Percentiles rank a stretch among this genome's conserved stretches.
Evolutionary conservation across 2,329 filamentous ascomycete species (phyloP).

Genomic region (Phaeomoniella chlamydospora): DNA sequence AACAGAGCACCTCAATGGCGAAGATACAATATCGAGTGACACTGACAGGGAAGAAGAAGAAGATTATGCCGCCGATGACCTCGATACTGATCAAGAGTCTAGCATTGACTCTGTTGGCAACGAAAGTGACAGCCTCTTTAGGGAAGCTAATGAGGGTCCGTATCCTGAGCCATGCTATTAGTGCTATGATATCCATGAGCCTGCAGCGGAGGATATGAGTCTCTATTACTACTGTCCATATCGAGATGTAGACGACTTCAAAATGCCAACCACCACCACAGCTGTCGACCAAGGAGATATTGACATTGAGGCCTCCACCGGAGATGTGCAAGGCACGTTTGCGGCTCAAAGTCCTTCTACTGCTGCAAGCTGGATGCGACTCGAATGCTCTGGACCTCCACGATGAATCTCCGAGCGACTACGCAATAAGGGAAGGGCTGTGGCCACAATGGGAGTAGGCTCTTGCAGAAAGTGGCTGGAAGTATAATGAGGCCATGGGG

Average conservation of each 20-base stretch:
- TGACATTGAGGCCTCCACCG: neutral
- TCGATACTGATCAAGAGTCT: neutral
- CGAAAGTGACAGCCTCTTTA: neutral
- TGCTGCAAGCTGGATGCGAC: conserved; percentile 3
- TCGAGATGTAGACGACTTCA: neutral
- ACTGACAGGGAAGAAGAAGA: neutral
- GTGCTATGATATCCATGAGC: conserved; percentile 1
- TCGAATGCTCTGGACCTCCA: conserved; percentile 1
- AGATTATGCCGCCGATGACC: neutral
- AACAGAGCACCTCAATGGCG: neutral
- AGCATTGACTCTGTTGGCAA: neutral
- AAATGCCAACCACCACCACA: neutral
- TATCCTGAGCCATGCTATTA: neutral
- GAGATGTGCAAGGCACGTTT: conserved; percentile 1
- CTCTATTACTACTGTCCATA: neutral
- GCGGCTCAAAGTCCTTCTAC: conserved; percentile 1
- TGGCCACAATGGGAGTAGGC: conserved; percentile 3
- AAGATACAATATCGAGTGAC: neutral
- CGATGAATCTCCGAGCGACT: neutral
- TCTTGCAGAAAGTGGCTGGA: conserved; percentile 1
- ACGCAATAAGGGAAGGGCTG: conserved; percentile 1
- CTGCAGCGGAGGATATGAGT: neutral
- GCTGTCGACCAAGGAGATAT: neutral
- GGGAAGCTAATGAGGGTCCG: neutral
- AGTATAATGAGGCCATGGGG: neutral